These are phyloP conservation scores for Kodamaea arcana DNA, from an alignment of 1,139 yeast genomes.

Conservation along the genomic window DNA sequence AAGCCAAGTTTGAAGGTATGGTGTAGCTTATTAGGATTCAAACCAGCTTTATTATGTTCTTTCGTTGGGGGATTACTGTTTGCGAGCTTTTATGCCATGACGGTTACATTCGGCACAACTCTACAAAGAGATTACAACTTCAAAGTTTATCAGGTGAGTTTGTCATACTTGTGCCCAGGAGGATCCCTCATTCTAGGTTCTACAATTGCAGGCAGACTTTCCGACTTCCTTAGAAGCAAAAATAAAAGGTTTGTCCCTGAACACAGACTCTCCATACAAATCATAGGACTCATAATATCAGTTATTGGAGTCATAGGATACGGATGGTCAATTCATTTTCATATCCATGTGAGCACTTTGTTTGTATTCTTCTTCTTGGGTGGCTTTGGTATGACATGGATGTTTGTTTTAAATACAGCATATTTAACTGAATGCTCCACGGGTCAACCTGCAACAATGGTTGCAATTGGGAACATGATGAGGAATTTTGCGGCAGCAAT, in stretches of 20 bases:
- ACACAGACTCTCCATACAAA: conserved; percentile 42
- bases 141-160: conserved; percentile 33
- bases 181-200: conserved; percentile 48
- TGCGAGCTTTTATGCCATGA: conserved; percentile 53
- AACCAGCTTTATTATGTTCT: conserved; percentile 48
- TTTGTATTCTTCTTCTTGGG: conserved; percentile 42
- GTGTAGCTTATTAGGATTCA: conserved; percentile 32
- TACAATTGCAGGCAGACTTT: conserved; percentile 45
- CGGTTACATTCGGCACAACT: conserved; percentile 46
- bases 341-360: conserved; percentile 40
- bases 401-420: conserved; percentile 54
- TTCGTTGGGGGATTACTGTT: conserved; percentile 49
- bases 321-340: conserved; percentile 50
- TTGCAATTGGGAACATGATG: conserved; percentile 53
- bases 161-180: conserved; percentile 55
- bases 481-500: conserved; percentile 56
- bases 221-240: conserved; percentile 35
- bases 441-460: conserved; percentile 51
- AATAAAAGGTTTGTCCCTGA: conserved; percentile 38
- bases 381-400: conserved; percentile 60
- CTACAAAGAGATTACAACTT: conserved; percentile 37
- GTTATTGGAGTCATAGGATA: conserved; percentile 48
- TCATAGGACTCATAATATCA: conserved; percentile 42
- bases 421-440: conserved; percentile 52
- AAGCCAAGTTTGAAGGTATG: conserved; percentile 40